Conservation (phyloP, 2,329 filamentous ascomycete genomes). For the Penicillium freii region DNA sequence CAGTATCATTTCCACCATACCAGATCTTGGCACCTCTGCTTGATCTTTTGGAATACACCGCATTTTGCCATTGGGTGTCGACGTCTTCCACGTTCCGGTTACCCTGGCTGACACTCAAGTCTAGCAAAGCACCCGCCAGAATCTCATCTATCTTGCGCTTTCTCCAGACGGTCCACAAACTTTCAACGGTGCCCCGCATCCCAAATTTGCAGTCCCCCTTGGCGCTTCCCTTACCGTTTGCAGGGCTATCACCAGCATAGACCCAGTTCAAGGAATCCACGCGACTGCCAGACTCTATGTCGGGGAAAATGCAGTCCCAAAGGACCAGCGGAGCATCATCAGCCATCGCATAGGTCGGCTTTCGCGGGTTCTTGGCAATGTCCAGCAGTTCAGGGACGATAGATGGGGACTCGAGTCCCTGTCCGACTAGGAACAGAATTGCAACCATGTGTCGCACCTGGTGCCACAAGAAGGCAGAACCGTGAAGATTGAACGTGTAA, state of each 20-base stretch:
- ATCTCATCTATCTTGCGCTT: slow-evolving; percentile 86
- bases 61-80: slow-evolving; percentile 23
- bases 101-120: slow-evolving; percentile 53
- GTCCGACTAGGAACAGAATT: slow-evolving; percentile 86
- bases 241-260: slow-evolving; percentile 67
- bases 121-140: slow-evolving; percentile 70
- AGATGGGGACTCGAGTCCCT: slow-evolving; percentile 74
- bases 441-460: slow-evolving; percentile 95
- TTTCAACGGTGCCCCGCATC: slow-evolving; percentile 64
- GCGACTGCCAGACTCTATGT: slow-evolving; percentile 45
- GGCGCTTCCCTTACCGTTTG: slow-evolving; percentile 38
- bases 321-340: slow-evolving; percentile 85
- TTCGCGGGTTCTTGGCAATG: slow-evolving; percentile 65
- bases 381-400: slow-evolving; percentile 76
- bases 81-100: slow-evolving; percentile 31
- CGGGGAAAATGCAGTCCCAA: slow-evolving; percentile 91
- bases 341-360: slow-evolving; percentile 87
- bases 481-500: slow-evolving; percentile 84
- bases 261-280: slow-evolving; percentile 72
- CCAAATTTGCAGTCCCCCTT: slow-evolving; percentile 62
- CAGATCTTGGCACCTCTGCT: slow-evolving; percentile 54
- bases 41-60: slow-evolving; percentile 25
- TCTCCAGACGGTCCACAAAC: slow-evolving; percentile 80
- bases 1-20: slow-evolving; percentile 55
- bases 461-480: slow-evolving; percentile 95